Conservation (phyloP, 2,329 filamentous ascomycete genomes). For the Pseudogymnoascus sp. region DNA sequence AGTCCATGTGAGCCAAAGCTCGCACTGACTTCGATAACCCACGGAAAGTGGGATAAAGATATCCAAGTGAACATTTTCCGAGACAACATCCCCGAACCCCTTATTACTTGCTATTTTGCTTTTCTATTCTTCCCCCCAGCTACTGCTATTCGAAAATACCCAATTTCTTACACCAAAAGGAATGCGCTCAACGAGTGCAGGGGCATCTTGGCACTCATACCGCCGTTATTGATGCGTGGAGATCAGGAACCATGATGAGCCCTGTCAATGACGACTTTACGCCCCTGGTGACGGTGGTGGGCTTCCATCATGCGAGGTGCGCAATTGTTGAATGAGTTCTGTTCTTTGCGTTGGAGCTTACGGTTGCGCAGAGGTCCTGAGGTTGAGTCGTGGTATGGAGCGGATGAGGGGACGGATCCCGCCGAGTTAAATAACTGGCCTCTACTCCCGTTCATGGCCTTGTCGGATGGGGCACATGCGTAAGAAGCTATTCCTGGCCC, state of each 20-base stretch:
- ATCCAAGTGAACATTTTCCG: constrained; percentile 1
- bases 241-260: constrained; percentile 8
- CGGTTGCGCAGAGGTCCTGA: constrained; percentile 61
- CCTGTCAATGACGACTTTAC: constrained; percentile 38
- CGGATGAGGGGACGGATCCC: constrained; percentile 64
- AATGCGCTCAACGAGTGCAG: constrained; percentile 3
- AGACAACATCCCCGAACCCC: neutral
- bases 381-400: constrained; percentile 85
- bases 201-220: constrained; percentile 7
- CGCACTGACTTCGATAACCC: constrained; percentile 8
- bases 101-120: neutral
- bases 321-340: constrained; percentile 11
- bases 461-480: constrained; percentile 93
- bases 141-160: neutral
- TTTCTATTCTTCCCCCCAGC: neutral
- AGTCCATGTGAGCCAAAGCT: constrained; percentile 5
- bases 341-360: constrained; percentile 7
- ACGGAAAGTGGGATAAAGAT: constrained; percentile 4
- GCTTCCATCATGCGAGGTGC: constrained; percentile 68
- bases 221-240: constrained; percentile 6
- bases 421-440: constrained; percentile 81
- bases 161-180: neutral
- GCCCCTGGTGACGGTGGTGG: constrained; percentile 70
- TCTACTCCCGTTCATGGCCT: constrained; percentile 88
- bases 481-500: constrained; percentile 53